These are phyloP conservation scores for Colletotrichum trifolii DNA, from an alignment of 2,329 filamentous ascomycete species.

Conservation along the genomic window DNA sequence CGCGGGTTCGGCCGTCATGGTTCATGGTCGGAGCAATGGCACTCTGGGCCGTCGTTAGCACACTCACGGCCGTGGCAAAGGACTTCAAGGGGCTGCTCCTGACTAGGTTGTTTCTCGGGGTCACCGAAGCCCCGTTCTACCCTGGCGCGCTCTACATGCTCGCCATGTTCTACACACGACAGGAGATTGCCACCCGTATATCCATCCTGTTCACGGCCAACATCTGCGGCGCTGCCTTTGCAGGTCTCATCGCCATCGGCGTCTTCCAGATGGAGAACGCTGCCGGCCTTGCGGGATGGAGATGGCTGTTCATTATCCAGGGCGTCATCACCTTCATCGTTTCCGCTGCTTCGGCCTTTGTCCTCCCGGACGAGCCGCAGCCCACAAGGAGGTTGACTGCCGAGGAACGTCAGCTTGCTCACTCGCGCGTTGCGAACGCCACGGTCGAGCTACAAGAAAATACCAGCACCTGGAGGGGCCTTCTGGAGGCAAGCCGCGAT, in stretches of 20 bases:
- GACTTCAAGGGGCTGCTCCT: conserved; percentile 46
- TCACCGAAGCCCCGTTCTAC: conserved; percentile 45
- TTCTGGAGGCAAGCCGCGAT: conserved; percentile 40
- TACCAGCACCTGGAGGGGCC: conserved; percentile 48
- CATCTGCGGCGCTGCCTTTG: conserved; percentile 39
- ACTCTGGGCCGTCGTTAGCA: conserved; percentile 31
- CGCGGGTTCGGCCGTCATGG: conserved; percentile 21
- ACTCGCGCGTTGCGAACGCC: conserved; percentile 48
- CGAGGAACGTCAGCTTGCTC: conserved; percentile 54
- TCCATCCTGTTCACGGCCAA: conserved; percentile 50
- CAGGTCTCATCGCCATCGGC: conserved; percentile 38
- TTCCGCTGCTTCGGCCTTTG: conserved; percentile 45
- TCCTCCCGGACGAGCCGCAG: conserved; percentile 50
- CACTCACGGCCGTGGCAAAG: conserved; percentile 45
- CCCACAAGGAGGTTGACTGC: conserved; percentile 48
- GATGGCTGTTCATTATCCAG: conserved; percentile 59
- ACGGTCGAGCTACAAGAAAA: conserved; percentile 45
- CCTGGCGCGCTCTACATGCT: conserved; percentile 38
- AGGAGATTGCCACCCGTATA: conserved; percentile 50
- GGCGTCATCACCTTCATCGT: conserved; percentile 46
- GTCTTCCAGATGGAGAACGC: conserved; percentile 52
- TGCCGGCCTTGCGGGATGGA: conserved; percentile 57
- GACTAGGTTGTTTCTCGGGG: conserved; percentile 48
- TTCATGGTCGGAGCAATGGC: conserved; percentile 31
- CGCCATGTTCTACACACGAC: conserved; percentile 52